Base-by-base conservation (phyloP, 257 asterid species). In the Fraxinus cuspidata region DNA sequence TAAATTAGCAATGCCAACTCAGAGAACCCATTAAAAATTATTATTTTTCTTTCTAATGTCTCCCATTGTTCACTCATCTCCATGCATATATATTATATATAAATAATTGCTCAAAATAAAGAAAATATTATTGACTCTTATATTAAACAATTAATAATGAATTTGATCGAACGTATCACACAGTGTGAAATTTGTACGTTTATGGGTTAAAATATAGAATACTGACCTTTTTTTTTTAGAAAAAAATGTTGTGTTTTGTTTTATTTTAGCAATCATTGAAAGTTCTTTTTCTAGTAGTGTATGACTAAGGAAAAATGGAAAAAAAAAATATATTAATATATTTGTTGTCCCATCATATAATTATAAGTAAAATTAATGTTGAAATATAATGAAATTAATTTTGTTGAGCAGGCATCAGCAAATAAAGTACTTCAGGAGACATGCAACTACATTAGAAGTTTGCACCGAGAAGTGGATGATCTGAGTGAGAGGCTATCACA, bases 361-460 rank as follows among this genome's bases (percentile, higher is more conserved):
- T 56, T 56, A 56, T n/a, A 56, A n/a, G 29, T 56, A 18, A 40
- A 42, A 11, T 12, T 2, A 42, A 7, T 38, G 13, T 38, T 38
- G 44, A 38, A 38, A 38, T 42, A 42, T 42, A 42, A 42, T 42
- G n/a, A 47, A 21, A 58, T 58, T 7, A 7, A 7, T 58, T 53
- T 6, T 35, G 5, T 49, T 18, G 29, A 23, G 44, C 82, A 95
- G 99, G 90, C 91, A n/a, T 88, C 97, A 12, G 99, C 99, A 18
- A 87, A 89, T 5, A 95, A 95, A 84, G 98, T 95, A 40, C 94
- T 94, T 0, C 96, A 92, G 47, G 99, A 94, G 78, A 92, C 98
- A 23, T 94, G 98, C 96, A 92, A 92, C 84, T 94, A 94, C 88
- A 92, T 94, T 23, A 81, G 90, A 44, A 88, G 80, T 79, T 82